Evolutionary conservation across 129 eudicot species (phyloP).

Genomic region (Heracleum sosnowskyi): DNA sequence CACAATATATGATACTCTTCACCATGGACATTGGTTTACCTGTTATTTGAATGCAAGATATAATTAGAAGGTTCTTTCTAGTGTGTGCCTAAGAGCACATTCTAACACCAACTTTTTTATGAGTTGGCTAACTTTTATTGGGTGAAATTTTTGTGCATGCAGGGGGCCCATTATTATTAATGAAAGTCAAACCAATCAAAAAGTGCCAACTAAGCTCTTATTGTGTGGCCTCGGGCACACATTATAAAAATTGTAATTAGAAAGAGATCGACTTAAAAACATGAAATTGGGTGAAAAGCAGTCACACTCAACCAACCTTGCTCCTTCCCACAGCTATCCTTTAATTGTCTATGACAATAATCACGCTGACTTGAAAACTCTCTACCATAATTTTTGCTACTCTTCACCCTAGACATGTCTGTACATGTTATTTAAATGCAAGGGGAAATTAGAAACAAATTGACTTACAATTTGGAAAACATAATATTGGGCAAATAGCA

Average conservation of each 20-base stretch:
- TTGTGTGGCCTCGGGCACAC: too few species aligned
- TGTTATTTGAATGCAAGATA: too few species aligned
- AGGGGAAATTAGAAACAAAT: too few species aligned
- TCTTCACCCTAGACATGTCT: conserved; percentile 3
- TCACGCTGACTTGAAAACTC: not conserved
- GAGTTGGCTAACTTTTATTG: too few species aligned
- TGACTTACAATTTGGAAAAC: not conserved
- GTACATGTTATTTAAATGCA: not conserved
- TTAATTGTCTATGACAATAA: not conserved
- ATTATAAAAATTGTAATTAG: too few species aligned
- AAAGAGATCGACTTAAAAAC: not conserved
- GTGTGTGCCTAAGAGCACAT: too few species aligned
- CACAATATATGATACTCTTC: not conserved
- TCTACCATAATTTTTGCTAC: not conserved
- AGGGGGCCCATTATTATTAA: too few species aligned
- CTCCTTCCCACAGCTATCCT: not conserved
- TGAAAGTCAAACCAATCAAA: too few species aligned
- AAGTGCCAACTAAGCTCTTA: too few species aligned
- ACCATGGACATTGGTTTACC: not conserved
- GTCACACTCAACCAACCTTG: not conserved
- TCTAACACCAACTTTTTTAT: too few species aligned
- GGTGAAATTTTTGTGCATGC: too few species aligned
- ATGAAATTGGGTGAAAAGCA: not conserved
- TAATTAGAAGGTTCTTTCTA: too few species aligned
- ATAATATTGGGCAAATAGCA: not conserved